Base-by-base conservation (phyloP, 441 rosid species). In the Jatropha podagrica region DNA sequence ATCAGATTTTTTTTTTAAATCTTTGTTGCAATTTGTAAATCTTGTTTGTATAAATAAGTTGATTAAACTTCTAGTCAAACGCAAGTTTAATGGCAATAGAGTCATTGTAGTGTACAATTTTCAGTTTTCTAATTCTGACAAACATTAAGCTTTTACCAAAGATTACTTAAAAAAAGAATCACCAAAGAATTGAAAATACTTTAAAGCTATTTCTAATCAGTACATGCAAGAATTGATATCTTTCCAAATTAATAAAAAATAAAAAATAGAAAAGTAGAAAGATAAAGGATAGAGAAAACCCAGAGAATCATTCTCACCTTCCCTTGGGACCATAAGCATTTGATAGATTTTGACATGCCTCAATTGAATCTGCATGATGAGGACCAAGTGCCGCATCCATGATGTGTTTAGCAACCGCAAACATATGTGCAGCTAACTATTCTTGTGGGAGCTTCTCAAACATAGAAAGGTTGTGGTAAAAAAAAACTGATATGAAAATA, bases 351-450 rank as follows among this genome's bases (percentile, higher is more conserved):
- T 91, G 96, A n/a, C 97, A 95, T 56, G 98, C 85, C 32, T 93
- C 97, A 12, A 95, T 87, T 9, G 97, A 84, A 84, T 95, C 97
- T 0, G 84, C 88, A 84, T 95, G 97, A 71, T 91, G 85, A 4
- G 99, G 99, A 83, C 99, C 98, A 52, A 93, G 97, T 1, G 99
- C n/a, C n/a, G n/a, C n/a, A n/a, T n/a, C n/a, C n/a, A n/a, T n/a
- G n/a, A n/a, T n/a, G n/a, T n/a, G n/a, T n/a, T n/a, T 91, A 37
- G 97, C 96, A 80, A 93, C 88, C 1, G 97, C 93, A 89, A 95
- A 95, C 92, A 89, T 88, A 79, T 91, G 97, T 66, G 95, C 98
- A 11, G 98, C 99, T 27, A 95, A 93, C 60, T 95, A 96, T 67
- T 93, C 97, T 80, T 88, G 98, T 72, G 96, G 96, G 59, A 90